A percentile compares a stretch with the other conserved stretches of the same genome.
phyloP scores from a whole-genome alignment of 2,329 filamentous ascomycete species.

The Setomelanomma holmii region DNA sequence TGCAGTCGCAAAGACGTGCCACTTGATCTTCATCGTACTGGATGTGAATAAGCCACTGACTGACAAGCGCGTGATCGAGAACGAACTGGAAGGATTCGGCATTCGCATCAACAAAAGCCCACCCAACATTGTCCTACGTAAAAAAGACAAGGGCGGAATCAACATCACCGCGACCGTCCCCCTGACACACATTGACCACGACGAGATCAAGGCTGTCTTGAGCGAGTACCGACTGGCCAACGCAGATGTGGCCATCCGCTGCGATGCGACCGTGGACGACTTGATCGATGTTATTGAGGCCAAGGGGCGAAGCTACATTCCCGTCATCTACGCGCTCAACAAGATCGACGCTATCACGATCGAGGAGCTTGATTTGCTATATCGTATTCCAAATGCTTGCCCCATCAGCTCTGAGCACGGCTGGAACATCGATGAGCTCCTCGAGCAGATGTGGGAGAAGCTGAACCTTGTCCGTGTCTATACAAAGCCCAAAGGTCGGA shows the following conservation, averaged over 20 bases:
- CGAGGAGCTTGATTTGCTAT: conserved; percentile 93
- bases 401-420: conserved; percentile 95
- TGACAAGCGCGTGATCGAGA: conserved; percentile 95
- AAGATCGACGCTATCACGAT: conserved; percentile 99
- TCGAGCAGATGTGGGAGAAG: conserved; percentile 99
- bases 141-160: conserved; percentile 98
- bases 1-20: conserved; percentile 97
- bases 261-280: conserved; percentile 96
- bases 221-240: conserved; percentile 95
- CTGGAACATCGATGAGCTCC: conserved; percentile 96
- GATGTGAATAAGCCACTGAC: conserved; percentile 98
- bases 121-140: conserved; percentile 98
- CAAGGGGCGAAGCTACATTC: conserved; percentile 93
- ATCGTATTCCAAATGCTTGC: conserved; percentile 95
- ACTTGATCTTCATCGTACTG: conserved; percentile 97
- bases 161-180: conserved; percentile 95
- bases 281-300: conserved; percentile 95
- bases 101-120: conserved; percentile 97
- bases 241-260: conserved; percentile 96
- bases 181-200: conserved; percentile 88
- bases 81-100: conserved; percentile 94
- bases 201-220: conserved; percentile 98
- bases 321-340: conserved; percentile 98
- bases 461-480: conserved; percentile 90
- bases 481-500: conserved; percentile 95